Percentiles rank a stretch among this genome's conserved stretches.
Evolutionary conservation across 2,329 filamentous ascomycete genomes (phyloP).

Genomic region (Cadophora luteo-olivacea): DNA sequence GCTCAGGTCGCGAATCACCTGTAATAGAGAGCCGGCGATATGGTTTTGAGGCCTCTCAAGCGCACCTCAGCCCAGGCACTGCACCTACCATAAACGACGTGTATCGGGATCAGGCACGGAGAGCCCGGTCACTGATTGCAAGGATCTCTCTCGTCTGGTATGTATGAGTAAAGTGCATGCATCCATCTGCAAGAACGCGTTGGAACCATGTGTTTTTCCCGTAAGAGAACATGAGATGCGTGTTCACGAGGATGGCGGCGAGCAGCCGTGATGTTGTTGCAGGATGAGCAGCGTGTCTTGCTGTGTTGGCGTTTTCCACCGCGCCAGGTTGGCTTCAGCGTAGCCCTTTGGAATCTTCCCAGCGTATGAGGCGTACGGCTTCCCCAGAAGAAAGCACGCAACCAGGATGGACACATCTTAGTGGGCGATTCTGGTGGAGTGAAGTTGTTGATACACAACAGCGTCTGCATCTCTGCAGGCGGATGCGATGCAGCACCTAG

Average conservation of each 20-base stretch:
- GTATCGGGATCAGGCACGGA: conserved; percentile 9
- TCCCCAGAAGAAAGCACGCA: not conserved
- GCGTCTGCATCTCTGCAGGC: not conserved
- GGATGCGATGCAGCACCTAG: not conserved
- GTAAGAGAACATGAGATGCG: not conserved
- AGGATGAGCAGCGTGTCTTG: conserved; percentile 1
- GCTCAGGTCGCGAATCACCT: not conserved
- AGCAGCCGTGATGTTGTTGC: not conserved
- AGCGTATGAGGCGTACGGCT: conserved; percentile 1
- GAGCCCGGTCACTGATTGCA: conserved; percentile 4
- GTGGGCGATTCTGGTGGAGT: not conserved
- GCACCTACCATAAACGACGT: not conserved
- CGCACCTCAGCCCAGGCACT: not conserved
- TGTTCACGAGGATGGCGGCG: not conserved
- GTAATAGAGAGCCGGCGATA: conserved; percentile 1
- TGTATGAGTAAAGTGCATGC: conserved; percentile 10
- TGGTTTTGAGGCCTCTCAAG: not conserved
- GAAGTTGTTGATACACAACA: not conserved
- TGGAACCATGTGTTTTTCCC: conserved; percentile 14
- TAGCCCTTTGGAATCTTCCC: not conserved
- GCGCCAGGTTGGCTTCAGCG: not conserved
- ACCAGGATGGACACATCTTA: not conserved
- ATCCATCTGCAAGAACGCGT: not conserved
- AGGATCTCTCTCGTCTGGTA: not conserved
- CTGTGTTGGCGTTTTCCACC: conserved; percentile 6